These are phyloP conservation scores for Hirschfeldia incana DNA, from an alignment of 345 rosid genomes.

Conservation along the genomic window DNA sequence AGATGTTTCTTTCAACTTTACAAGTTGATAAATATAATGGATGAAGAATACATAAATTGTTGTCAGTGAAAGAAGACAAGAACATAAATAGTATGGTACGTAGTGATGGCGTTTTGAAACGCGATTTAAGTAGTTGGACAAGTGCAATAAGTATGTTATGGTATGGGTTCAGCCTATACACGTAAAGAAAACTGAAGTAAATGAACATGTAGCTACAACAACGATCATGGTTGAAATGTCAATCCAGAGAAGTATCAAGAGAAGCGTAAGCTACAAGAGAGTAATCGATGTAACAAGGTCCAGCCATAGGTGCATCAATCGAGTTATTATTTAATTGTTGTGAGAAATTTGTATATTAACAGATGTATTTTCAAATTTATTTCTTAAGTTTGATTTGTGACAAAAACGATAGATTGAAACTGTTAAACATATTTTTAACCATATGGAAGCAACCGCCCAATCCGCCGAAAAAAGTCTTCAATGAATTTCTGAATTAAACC, in stretches of 20 bases:
- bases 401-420: no score
- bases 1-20: not conserved
- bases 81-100: not conserved
- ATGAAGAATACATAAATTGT: not conserved
- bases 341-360: not conserved
- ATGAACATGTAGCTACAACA: not conserved
- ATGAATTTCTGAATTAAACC: no score
- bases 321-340: not conserved
- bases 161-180: not conserved
- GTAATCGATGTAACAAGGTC: not conserved
- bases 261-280: not conserved
- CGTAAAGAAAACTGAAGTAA: not conserved
- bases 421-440: no score
- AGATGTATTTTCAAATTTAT: not conserved
- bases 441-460: no score
- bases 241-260: not conserved
- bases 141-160: not conserved
- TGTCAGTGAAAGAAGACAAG: no score
- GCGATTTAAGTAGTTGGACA: not conserved
- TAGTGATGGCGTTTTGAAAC: not conserved
- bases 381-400: not conserved
- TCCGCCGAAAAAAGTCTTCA: no score
- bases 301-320: not conserved
- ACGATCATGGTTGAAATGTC: not conserved
- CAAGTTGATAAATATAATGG: not conserved